Evolutionary conservation across 1,284 basidiomycete genomes (phyloP).

Genomic region (Sphaerobolus stellatus): DNA sequence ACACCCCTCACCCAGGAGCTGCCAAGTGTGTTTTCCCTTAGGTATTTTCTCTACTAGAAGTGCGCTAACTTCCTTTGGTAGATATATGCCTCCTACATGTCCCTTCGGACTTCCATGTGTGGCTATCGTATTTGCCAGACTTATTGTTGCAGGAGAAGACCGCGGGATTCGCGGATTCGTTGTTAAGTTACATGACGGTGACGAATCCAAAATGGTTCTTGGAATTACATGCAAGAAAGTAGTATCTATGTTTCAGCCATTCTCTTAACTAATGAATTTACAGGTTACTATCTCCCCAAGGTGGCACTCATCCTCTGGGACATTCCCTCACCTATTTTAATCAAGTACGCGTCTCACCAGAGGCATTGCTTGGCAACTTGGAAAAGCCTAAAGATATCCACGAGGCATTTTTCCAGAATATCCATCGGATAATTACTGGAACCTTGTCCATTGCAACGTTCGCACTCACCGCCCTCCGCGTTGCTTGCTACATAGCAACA

Average conservation of each 20-base stretch:
- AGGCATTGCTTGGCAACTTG: constrained; percentile 40
- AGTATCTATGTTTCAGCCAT: background rate
- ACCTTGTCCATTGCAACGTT: constrained; percentile 34
- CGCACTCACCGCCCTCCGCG: constrained; percentile 36
- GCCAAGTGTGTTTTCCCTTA: constrained; percentile 44
- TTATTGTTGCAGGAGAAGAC: constrained; percentile 49
- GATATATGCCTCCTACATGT: constrained; percentile 59
- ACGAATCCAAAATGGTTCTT: constrained; percentile 49
- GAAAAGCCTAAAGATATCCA: constrained; percentile 41
- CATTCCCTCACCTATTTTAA: constrained; percentile 42
- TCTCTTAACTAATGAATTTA: background rate
- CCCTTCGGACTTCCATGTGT: constrained; percentile 47
- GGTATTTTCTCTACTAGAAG: background rate
- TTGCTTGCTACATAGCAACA: constrained; percentile 42
- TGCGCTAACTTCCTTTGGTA: constrained; percentile 22
- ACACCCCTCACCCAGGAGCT: constrained; percentile 54
- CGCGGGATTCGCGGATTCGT: constrained; percentile 44
- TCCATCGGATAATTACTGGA: constrained; percentile 40
- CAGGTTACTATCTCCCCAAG: constrained; percentile 37
- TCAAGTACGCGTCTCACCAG: constrained; percentile 36
- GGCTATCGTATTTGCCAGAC: constrained; percentile 53
- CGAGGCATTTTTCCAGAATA: constrained; percentile 36
- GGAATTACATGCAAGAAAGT: constrained; percentile 38
- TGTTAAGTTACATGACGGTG: constrained; percentile 48
- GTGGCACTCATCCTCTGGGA: constrained; percentile 35